Evolutionary conservation across 2,329 filamentous ascomycete genomes (phyloP).

Genomic region (Neonectria hederae): DNA sequence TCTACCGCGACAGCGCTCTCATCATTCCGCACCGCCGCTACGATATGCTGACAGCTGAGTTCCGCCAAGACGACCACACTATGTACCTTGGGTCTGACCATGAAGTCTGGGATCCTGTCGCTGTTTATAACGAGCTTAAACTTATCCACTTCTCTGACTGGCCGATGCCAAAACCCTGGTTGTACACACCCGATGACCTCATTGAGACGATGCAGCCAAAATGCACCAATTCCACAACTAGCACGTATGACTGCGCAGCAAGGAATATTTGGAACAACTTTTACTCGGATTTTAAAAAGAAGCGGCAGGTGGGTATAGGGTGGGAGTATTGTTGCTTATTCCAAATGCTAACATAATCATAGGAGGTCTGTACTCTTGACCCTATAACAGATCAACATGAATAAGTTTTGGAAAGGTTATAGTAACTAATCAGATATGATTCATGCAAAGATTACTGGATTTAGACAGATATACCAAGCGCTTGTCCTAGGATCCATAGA

Average conservation of each 20-base stretch:
- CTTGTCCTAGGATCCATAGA: too few relatives aligned
- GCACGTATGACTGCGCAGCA: conserved; percentile 53
- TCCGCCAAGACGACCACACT: conserved; percentile 60
- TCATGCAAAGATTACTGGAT: too few relatives aligned
- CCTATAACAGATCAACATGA: background rate
- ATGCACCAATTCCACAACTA: conserved; percentile 58
- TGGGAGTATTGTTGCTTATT: background rate
- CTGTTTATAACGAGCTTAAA: conserved; percentile 67
- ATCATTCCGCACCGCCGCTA: conserved; percentile 72
- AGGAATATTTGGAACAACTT: conserved; percentile 38
- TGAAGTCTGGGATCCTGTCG: conserved; percentile 66
- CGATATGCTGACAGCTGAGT: conserved; percentile 70
- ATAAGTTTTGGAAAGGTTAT: background rate
- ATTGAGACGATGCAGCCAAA: conserved; percentile 28
- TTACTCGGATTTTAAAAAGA: conserved; percentile 60
- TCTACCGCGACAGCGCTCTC: conserved; percentile 66
- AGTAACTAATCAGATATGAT: background rate
- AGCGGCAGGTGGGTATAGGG: conserved; percentile 19
- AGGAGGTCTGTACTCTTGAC: background rate
- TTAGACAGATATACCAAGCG: too few relatives aligned
- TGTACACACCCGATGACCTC: conserved; percentile 29
- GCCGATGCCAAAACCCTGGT: conserved; percentile 71
- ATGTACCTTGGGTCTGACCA: conserved; percentile 53
- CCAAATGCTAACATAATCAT: background rate
- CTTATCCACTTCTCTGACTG: conserved; percentile 77